Base-by-base conservation (phyloP, 1,139 yeast species). In the Blastobotrys aristatus region DNA sequence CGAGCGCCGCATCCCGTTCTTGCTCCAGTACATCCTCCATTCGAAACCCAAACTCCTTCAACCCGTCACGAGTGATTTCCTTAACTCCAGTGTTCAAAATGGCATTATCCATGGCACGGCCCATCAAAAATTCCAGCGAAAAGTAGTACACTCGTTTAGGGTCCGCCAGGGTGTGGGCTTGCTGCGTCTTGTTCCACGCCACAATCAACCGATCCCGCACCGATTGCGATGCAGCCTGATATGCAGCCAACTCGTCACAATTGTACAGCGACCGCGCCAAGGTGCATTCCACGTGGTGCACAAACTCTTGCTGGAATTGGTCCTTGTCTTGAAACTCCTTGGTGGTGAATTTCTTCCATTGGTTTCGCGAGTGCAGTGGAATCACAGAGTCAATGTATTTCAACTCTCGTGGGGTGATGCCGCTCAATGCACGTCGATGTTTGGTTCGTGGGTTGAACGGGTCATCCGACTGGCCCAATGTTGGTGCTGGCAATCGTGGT, bases 141-240 rank as follows among this genome's bases (percentile, higher is more conserved):
- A 89, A 69, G 65, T 89, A 90, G 69, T 90, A 90, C 40, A 89
- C 83, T 55, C 97, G 74, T 69, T 90, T 90, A 47, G 87, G 88
- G 64, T 86, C 95, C 58, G 80, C 80, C 47, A 84, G 68, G 17
- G 97, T 87, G 66, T 87, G 94, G 58, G 79, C 76, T 67, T 89
- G 96, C 69, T 89, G 97, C 44, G 97, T 89, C 65, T 84, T 83
- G 63, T 90, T 88, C 97, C 97, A 90, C 59, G 87, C 89, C 47
- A 87, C 74, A 58, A 88, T 76, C 62, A 90, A 72, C 46, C 84
- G 81, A 66, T 89, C 96, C 56, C 95, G 74, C 50, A 89, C 76
- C 20, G 95, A 74, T 59, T 74, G 75, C 2, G 96, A 81, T 34
- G 95, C 80, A 1, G 97, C 96, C 64, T 86, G 95, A 64, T 89